phyloP scores from a whole-genome alignment of 768 basidiomycete species.

The Pleurotus pulmonarius region DNA sequence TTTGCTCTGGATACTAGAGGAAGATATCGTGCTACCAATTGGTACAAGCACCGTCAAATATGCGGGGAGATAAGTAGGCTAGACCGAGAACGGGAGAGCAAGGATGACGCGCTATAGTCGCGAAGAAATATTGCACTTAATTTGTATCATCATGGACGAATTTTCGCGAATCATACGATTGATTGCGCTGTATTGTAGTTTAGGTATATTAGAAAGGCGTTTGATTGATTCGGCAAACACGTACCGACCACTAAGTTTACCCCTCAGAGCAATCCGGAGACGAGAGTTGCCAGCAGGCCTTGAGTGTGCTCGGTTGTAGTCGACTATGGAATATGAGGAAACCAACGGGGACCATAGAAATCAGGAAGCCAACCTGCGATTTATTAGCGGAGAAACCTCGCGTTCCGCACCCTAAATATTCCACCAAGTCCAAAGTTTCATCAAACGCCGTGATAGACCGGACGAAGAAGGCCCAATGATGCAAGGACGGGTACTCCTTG shows the following conservation, averaged over 20 bases:
- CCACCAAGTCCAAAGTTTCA: neutral
- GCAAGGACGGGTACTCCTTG: neutral
- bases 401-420: neutral
- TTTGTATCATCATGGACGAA: neutral
- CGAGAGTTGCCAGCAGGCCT: neutral
- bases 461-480: neutral
- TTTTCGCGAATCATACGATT: neutral
- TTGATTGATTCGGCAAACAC: neutral
- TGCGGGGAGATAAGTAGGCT: constrained; percentile 13
- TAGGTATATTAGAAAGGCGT: neutral
- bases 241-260: neutral
- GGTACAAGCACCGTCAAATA: constrained; percentile 17
- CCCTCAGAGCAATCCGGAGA: neutral
- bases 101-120: neutral
- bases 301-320: neutral
- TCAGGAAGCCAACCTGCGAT: neutral
- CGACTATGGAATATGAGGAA: neutral
- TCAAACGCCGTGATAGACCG: neutral
- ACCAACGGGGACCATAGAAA: neutral
- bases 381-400: constrained; percentile 7
- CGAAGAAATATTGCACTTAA: neutral
- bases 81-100: neutral
- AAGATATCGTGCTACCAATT: constrained; percentile 18
- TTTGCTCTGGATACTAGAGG: constrained; percentile 17
- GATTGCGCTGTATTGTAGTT: neutral